Conservation (phyloP, 2,329 filamentous ascomycete genomes). For the Nemania sp. region DNA sequence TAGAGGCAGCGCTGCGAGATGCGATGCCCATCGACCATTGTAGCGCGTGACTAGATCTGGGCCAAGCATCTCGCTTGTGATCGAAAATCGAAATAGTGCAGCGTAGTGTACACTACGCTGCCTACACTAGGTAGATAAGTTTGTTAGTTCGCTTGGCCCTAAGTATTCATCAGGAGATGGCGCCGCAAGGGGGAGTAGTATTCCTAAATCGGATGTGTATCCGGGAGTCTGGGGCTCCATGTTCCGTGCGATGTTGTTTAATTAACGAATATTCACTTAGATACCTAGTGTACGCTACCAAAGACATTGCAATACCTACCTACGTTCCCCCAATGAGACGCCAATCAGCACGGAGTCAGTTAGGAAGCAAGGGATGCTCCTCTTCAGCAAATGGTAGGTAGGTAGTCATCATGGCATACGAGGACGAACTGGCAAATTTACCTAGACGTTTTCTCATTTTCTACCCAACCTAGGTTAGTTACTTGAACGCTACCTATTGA, state of each 20-base stretch:
- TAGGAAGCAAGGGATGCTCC: background rate
- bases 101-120: background rate
- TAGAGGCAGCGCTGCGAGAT: slow-evolving; percentile 24
- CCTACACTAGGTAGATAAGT: too few relatives aligned
- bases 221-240: slow-evolving; percentile 26
- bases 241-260: slow-evolving; percentile 7
- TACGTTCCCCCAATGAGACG: background rate
- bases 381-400: too few relatives aligned
- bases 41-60: slow-evolving; percentile 25
- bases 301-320: background rate
- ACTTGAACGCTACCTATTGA: too few relatives aligned
- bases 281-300: too few relatives aligned
- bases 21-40: slow-evolving; percentile 19
- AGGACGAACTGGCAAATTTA: too few relatives aligned
- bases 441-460: too few relatives aligned
- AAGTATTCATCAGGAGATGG: slow-evolving; percentile 13
- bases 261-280: background rate
- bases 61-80: slow-evolving; percentile 30
- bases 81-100: slow-evolving; percentile 13
- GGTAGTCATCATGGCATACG: too few relatives aligned
- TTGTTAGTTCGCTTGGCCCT: background rate
- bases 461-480: too few relatives aligned
- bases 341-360: background rate
- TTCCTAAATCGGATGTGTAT: slow-evolving; percentile 33
- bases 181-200: slow-evolving; percentile 20